phyloP scores from a whole-genome alignment of 1,284 basidiomycete genomes.

The Chalciporus piperatoides region DNA sequence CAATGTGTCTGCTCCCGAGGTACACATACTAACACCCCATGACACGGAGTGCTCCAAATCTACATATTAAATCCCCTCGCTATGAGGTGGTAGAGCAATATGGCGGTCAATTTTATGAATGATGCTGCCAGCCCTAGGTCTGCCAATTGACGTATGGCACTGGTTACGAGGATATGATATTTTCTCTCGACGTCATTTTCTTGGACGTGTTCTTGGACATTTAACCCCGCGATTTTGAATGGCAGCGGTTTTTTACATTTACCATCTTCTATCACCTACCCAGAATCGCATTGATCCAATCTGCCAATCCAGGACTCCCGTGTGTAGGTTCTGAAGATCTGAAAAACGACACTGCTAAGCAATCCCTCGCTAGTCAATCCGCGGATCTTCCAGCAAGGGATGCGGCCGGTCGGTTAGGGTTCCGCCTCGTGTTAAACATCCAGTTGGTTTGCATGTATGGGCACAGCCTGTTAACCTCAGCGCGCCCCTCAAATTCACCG shows the following conservation, averaged over 20 bases:
- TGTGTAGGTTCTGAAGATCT: background rate
- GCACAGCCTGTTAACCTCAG: slow-evolving; percentile 13
- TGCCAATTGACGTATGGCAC: slow-evolving; percentile 6
- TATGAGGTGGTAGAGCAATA: slow-evolving; percentile 22
- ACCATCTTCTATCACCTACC: slow-evolving; percentile 4
- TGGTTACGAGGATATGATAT: background rate
- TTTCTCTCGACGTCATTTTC: background rate
- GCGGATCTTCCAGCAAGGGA: slow-evolving; percentile 3
- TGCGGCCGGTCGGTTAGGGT: slow-evolving; percentile 8
- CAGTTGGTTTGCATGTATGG: slow-evolving; percentile 17
- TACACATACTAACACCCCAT: slow-evolving; percentile 11
- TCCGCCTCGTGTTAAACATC: slow-evolving; percentile 28
- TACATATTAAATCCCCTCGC: slow-evolving; percentile 16
- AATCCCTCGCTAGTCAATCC: slow-evolving; percentile 11
- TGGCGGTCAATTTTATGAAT: slow-evolving; percentile 8
- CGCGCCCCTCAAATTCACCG: slow-evolving; percentile 4
- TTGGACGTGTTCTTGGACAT: slow-evolving; percentile 5
- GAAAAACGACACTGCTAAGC: slow-evolving; percentile 2
- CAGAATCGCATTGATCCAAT: slow-evolving; percentile 15
- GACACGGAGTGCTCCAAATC: slow-evolving; percentile 13
- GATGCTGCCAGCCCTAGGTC: background rate
- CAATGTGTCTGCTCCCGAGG: slow-evolving; percentile 19
- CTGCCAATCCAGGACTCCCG: background rate
- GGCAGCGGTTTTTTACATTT: slow-evolving; percentile 1
- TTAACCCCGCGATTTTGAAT: slow-evolving; percentile 1